Conservation (phyloP, 2,329 filamentous ascomycete species). For the Ophiostoma sp. region DNA sequence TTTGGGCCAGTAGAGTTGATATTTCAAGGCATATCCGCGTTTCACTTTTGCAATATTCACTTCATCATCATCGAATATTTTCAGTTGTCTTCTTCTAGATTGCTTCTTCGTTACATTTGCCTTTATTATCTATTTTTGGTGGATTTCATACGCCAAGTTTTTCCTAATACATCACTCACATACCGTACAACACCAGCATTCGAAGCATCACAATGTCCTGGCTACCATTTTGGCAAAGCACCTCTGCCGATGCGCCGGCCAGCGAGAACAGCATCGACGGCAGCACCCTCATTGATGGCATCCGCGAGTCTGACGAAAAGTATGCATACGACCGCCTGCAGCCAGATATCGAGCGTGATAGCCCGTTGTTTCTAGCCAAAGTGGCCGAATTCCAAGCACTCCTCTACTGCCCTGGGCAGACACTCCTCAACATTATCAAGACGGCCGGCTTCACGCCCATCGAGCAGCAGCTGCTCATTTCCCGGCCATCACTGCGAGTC, state of each 20-base stretch:
- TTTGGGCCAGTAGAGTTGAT: not conserved
- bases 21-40: not conserved
- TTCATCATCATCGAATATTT: not conserved
- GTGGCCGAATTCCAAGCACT: conserved; percentile 1
- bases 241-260: not conserved
- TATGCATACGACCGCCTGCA: not conserved
- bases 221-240: not conserved
- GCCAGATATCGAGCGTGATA: conserved; percentile 5
- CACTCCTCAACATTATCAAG: not conserved
- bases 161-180: not conserved
- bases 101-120: not conserved
- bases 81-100: not conserved
- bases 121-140: not conserved
- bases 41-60: not conserved
- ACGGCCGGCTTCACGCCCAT: conserved; percentile 14
- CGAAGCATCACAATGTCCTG: not conserved
- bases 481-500: not conserved
- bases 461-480: conserved; percentile 13
- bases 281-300: not conserved
- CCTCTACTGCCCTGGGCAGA: not conserved
- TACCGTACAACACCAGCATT: not conserved
- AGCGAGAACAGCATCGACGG: not conserved
- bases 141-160: not conserved
- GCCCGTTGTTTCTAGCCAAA: conserved; percentile 1
- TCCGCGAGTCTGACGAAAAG: not conserved